Conservation (phyloP, 192 early-diverging fungal species). For the Linnemannia schmuckeri region DNA sequence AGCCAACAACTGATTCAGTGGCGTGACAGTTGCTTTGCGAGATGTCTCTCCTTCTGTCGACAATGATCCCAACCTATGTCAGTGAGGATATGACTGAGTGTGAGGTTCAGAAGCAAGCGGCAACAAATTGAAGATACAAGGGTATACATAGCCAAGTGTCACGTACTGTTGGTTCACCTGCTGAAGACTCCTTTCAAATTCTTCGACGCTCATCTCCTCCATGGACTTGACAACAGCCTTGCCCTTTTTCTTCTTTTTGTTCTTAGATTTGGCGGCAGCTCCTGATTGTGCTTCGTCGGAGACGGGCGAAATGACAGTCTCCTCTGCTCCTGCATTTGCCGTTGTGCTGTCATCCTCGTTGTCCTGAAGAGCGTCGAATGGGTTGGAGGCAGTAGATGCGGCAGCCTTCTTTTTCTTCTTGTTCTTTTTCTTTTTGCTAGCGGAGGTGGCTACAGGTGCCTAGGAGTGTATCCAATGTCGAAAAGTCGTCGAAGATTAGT, state of each 20-base stretch:
- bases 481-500: not conserved
- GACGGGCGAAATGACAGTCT: not conserved
- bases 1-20: conserved; percentile 56
- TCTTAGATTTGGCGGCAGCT: conserved; percentile 39
- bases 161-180: conserved; percentile 73
- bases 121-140: not conserved
- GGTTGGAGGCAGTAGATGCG: conserved; percentile 23
- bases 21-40: conserved; percentile 11
- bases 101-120: not conserved
- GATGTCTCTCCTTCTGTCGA: conserved; percentile 12
- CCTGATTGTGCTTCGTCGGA: not conserved
- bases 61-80: conserved; percentile 14
- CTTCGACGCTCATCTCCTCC: conserved; percentile 70
- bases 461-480: not conserved
- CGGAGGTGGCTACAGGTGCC: conserved; percentile 10
- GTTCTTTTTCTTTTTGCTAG: conserved; percentile 64
- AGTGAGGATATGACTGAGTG: not conserved
- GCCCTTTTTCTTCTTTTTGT: conserved; percentile 67
- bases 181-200: conserved; percentile 74
- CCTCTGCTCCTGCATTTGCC: not conserved
- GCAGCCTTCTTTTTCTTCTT: conserved; percentile 67
- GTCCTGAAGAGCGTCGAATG: conserved; percentile 46
- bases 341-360: conserved; percentile 4
- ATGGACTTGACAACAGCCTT: conserved; percentile 47
- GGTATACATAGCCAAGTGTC: no score